These are phyloP conservation scores for Parietichytrium sp. DNA, from an alignment of 108 stramenopile species.

Conservation along the genomic window DNA sequence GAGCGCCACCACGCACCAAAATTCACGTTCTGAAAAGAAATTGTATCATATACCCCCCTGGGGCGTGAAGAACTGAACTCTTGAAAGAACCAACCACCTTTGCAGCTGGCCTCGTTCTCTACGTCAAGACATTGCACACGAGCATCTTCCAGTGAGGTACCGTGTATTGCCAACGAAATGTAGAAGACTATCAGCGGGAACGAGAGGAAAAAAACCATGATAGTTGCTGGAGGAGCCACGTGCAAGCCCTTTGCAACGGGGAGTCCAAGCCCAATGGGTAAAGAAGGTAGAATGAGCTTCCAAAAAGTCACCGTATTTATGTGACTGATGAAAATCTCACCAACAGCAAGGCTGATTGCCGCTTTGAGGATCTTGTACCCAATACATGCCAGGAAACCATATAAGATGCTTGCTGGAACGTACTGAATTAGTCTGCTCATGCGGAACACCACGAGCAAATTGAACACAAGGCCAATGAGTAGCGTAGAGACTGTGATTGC, in stretches of 20 bases:
- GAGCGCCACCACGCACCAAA: not conserved
- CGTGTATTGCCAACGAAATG: not conserved
- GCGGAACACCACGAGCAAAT: not conserved
- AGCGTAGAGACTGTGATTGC: not conserved
- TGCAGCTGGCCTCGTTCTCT: not conserved
- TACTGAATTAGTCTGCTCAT: not conserved
- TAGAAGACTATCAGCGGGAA: not conserved
- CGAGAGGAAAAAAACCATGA: not conserved
- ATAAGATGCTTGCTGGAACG: not conserved
- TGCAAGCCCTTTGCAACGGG: not conserved
- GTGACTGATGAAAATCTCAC: constrained; percentile 35
- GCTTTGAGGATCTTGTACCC: constrained; percentile 32
- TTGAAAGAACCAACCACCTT: constrained; percentile 3
- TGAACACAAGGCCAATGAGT: not conserved
- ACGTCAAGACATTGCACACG: constrained; percentile 1
- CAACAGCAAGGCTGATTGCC: not conserved
- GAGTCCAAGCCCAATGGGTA: constrained; percentile 19
- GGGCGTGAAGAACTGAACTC: not conserved
- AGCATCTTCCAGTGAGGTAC: constrained; percentile 9
- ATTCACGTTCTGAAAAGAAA: not conserved
- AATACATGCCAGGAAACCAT: constrained; percentile 29
- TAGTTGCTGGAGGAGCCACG: not conserved
- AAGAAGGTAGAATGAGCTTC: not conserved
- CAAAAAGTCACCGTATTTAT: too few species aligned
- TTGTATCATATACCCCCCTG: not conserved